These are phyloP conservation scores for Warburgia ugandensis DNA, from an alignment of 164 flowering plant species.

Conservation along the genomic window DNA sequence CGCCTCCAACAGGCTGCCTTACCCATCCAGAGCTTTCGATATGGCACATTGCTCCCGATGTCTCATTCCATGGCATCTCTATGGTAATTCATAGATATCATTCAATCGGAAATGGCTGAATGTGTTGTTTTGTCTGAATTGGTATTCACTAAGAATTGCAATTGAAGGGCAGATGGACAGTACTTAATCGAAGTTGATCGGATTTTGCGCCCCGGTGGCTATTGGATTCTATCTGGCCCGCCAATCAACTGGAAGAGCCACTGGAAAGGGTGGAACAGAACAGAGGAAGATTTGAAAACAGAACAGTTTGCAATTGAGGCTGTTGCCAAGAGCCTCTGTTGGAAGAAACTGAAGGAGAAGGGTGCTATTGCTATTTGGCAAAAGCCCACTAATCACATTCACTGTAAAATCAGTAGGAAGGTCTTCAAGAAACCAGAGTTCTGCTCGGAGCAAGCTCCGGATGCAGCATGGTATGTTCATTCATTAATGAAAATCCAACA, in stretches of 20 bases:
- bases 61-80: slow-evolving; percentile 83
- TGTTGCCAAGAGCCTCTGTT: slow-evolving; percentile 66
- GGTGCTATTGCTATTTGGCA: slow-evolving; percentile 83
- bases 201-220: slow-evolving; percentile 82
- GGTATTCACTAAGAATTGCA: not conserved
- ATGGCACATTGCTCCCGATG: slow-evolving; percentile 98
- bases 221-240: slow-evolving; percentile 90
- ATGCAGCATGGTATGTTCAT: slow-evolving; percentile 60
- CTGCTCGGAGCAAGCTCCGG: slow-evolving; percentile 59
- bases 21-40: slow-evolving; percentile 87
- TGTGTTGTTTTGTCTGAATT: not conserved
- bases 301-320: slow-evolving; percentile 62
- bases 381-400: slow-evolving; percentile 78
- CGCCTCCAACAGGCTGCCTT: slow-evolving; percentile 77
- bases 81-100: slow-evolving; percentile 28
- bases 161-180: slow-evolving; percentile 46
- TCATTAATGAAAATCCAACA: too few relatives aligned
- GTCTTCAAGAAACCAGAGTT: slow-evolving; percentile 54
- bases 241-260: slow-evolving; percentile 78
- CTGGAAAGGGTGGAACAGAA: slow-evolving; percentile 82
- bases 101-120: not conserved
- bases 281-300: slow-evolving; percentile 35
- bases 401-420: slow-evolving; percentile 52
- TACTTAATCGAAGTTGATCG: slow-evolving; percentile 83
- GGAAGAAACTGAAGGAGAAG: slow-evolving; percentile 71